These are phyloP conservation scores for Hanseniaspora mollemarum DNA, from an alignment of 805 yeast genomes.

Conservation along the genomic window DNA sequence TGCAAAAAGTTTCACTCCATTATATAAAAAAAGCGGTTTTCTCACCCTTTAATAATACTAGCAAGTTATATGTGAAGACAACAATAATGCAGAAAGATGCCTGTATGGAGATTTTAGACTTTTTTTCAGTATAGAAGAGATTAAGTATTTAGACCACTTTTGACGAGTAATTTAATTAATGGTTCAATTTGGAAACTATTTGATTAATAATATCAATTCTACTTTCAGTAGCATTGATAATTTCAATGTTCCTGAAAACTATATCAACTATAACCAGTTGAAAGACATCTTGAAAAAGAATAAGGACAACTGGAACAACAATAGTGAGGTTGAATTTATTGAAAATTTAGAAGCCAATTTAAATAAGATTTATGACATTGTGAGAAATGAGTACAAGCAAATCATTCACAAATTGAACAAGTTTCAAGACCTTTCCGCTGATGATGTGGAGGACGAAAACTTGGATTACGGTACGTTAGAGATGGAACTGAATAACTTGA, in stretches of 20 bases:
- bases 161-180: neutral
- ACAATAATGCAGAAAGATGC: too few species aligned
- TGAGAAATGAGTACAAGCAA: conserved; percentile 77
- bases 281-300: conserved; percentile 52
- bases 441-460: conserved; percentile 43
- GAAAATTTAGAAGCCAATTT: conserved; percentile 65
- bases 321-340: conserved; percentile 72
- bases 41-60: too few species aligned
- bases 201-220: conserved; percentile 6
- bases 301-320: conserved; percentile 56
- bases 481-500: conserved; percentile 69
- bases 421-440: conserved; percentile 47
- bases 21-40: too few species aligned
- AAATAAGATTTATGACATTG: conserved; percentile 87
- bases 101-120: too few species aligned
- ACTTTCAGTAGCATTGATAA: conserved; percentile 58
- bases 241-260: conserved; percentile 75
- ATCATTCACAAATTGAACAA: conserved; percentile 56
- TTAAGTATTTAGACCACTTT: too few species aligned
- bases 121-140: too few species aligned
- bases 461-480: conserved; percentile 64
- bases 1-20: too few species aligned
- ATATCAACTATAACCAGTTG: conserved; percentile 76
- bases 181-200: conserved; percentile 73
- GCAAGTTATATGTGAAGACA: too few species aligned